phyloP scores from a whole-genome alignment of 352 stramenopile genomes.

The Pythium plurisporium region DNA sequence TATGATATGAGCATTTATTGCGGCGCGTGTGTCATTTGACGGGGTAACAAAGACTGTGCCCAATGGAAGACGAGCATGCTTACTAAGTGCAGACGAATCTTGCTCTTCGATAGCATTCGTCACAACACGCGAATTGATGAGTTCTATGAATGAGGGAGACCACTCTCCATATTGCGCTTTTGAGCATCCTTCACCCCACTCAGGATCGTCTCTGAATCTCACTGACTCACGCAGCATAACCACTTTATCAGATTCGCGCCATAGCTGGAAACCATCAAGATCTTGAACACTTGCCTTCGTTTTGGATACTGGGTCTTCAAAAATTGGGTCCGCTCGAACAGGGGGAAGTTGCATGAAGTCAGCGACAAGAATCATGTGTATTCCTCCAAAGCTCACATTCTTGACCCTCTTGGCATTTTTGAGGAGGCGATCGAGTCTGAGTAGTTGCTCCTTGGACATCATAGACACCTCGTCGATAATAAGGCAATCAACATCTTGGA shows the following conservation, averaged over 20 bases:
- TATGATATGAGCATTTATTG: conserved; percentile 8
- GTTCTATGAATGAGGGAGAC: conserved; percentile 16
- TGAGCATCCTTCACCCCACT: conserved; percentile 25
- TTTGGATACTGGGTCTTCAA: background rate
- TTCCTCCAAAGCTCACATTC: background rate
- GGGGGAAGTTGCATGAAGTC: conserved; percentile 5
- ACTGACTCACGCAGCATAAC: conserved; percentile 17
- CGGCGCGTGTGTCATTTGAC: conserved; percentile 3
- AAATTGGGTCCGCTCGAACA: background rate
- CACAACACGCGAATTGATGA: conserved; percentile 15
- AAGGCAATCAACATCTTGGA: conserved; percentile 16
- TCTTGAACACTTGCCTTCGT: background rate
- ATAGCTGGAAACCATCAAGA: conserved; percentile 1
- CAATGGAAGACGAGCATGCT: background rate
- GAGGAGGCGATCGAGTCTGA: background rate
- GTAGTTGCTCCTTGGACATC: conserved; percentile 17
- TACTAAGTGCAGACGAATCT: too few species aligned
- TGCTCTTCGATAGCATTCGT: background rate
- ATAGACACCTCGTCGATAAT: conserved; percentile 25
- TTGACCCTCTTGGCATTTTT: conserved; percentile 3
- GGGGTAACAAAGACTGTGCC: background rate
- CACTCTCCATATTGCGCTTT: conserved; percentile 14
- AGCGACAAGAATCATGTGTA: conserved; percentile 1
- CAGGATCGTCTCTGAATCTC: conserved; percentile 20
- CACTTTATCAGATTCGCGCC: conserved; percentile 11